These are phyloP conservation scores for Daldinia concentrica DNA, from an alignment of 495 filamentous ascomycete genomes.

Conservation along the genomic window DNA sequence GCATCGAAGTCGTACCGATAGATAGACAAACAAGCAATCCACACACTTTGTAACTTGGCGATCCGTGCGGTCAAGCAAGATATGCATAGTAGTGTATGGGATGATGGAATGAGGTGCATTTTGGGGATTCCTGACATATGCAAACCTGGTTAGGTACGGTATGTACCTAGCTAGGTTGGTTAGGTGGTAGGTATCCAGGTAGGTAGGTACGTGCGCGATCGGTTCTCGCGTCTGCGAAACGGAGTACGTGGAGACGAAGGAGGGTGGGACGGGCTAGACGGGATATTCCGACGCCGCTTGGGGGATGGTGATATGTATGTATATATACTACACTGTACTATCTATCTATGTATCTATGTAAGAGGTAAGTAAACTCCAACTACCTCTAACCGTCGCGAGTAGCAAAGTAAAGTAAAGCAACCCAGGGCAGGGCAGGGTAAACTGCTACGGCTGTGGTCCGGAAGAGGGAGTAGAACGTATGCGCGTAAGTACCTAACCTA, in stretches of 20 bases:
- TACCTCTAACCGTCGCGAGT: no score
- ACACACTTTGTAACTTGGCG: neutral
- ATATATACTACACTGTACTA: no score
- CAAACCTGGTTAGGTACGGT: neutral
- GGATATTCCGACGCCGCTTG: neutral
- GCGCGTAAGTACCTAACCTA: no score
- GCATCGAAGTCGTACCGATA: neutral
- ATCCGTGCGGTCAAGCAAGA: neutral
- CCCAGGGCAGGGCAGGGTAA: no score
- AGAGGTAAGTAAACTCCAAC: no score
- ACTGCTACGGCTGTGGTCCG: no score
- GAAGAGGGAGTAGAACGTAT: no score
- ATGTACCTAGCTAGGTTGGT: neutral
- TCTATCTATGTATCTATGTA: no score
- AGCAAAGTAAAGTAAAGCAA: no score
- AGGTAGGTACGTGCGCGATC: neutral
- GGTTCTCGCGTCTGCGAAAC: neutral
- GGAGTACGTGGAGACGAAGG: neutral
- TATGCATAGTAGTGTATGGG: no score
- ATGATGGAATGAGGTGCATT: neutral
- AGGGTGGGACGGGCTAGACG: neutral
- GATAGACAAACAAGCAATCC: no score
- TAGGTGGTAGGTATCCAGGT: neutral
- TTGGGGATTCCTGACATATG: neutral
- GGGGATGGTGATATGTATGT: no score